Percentiles rank a stretch among this genome's conserved stretches.
Conservation (phyloP, 495 filamentous ascomycete species). For the Neurospora sp. region DNA sequence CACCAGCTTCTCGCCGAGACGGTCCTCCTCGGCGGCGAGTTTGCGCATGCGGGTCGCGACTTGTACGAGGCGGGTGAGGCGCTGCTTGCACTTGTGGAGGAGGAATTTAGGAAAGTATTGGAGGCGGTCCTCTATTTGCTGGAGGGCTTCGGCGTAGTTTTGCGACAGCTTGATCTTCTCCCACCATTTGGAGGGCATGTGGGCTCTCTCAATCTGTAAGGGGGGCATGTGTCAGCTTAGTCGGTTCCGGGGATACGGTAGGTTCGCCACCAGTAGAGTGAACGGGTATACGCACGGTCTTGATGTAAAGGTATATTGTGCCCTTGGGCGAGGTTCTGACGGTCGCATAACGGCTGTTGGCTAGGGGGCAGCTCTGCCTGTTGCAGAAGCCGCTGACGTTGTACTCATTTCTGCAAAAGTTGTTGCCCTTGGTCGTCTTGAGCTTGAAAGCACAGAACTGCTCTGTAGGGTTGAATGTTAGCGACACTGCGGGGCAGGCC, state of each 20-base stretch:
- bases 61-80: constrained; percentile 86
- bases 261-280: not conserved
- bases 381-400: constrained; percentile 88
- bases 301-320: constrained; percentile 92
- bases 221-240: not conserved
- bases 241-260: not conserved
- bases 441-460: constrained; percentile 96
- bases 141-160: constrained; percentile 80
- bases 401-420: constrained; percentile 90
- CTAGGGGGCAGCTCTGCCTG: constrained; percentile 87
- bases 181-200: constrained; percentile 90
- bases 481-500: not conserved
- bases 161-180: constrained; percentile 82
- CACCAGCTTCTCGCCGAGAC: constrained; percentile 83
- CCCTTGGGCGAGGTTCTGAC: constrained; percentile 73
- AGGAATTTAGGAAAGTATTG: constrained; percentile 97
- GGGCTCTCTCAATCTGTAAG: constrained; percentile 55
- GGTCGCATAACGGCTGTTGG: constrained; percentile 92
- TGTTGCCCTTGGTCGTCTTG: constrained; percentile 88
- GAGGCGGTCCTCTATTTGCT: constrained; percentile 75
- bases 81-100: constrained; percentile 95
- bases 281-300: constrained; percentile 48
- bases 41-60: constrained; percentile 78
- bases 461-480: constrained; percentile 32
- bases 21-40: constrained; percentile 77